phyloP scores from a whole-genome alignment of 352 stramenopile genomes.

The Globisporangium parvum region DNA sequence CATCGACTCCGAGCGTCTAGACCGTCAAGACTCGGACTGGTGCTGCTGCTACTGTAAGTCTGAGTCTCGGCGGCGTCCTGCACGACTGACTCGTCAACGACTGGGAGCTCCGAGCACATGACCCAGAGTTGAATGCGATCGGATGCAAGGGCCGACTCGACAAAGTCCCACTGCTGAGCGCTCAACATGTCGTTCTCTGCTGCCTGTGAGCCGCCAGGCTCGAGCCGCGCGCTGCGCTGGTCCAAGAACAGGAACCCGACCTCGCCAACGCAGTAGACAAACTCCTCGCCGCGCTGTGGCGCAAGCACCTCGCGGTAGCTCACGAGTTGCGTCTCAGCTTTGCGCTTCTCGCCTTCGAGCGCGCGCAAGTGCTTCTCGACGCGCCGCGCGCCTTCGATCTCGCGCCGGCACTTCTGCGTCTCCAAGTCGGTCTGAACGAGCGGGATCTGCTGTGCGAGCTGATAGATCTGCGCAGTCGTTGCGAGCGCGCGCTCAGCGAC shows the following conservation, averaged over 20 bases:
- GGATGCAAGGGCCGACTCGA: conserved; percentile 36
- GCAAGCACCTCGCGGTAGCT: conserved; percentile 57
- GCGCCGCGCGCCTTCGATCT: conserved; percentile 53
- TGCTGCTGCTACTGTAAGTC: background rate
- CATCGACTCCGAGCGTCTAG: conserved; percentile 19
- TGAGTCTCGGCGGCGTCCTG: background rate
- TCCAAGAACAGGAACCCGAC: conserved; percentile 62
- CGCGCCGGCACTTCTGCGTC: conserved; percentile 55
- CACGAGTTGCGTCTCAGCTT: conserved; percentile 42
- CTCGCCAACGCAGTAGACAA: conserved; percentile 28
- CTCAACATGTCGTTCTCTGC: conserved; percentile 52
- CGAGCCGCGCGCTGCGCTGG: conserved; percentile 41
- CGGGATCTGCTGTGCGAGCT: conserved; percentile 33
- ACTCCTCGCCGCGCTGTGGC: conserved; percentile 61
- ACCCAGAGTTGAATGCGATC: conserved; percentile 28
- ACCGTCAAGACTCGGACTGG: conserved; percentile 19
- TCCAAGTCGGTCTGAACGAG: conserved; percentile 32
- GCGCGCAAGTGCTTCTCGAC: conserved; percentile 52
- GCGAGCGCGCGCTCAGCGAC: conserved; percentile 47
- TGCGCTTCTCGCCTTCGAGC: conserved; percentile 44
- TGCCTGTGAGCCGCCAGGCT: conserved; percentile 49
- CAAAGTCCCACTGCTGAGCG: conserved; percentile 52
- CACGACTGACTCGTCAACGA: conserved; percentile 29
- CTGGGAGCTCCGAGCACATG: conserved; percentile 44
- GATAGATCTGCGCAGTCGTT: conserved; percentile 38